phyloP scores from a whole-genome alignment of 179 eudicot species.

The Kewa caespitosa region DNA sequence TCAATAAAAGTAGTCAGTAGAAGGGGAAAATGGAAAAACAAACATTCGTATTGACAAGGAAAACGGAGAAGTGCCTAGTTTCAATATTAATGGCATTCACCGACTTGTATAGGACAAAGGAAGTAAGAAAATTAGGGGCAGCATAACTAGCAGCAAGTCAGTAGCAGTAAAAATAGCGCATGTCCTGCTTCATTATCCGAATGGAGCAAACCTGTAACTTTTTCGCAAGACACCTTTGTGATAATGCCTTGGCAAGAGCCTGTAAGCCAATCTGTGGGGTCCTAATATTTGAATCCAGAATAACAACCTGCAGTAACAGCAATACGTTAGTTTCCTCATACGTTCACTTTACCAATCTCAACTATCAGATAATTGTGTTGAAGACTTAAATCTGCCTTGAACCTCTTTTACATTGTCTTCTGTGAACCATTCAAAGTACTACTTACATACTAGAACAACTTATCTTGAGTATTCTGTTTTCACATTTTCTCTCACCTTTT shows the following conservation, averaged over 20 bases:
- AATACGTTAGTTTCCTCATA: neutral
- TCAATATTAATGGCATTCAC: neutral
- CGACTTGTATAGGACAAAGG: neutral
- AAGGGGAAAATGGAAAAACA: neutral
- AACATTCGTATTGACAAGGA: neutral
- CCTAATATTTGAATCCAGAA: conserved; percentile 72
- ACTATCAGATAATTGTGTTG: no score
- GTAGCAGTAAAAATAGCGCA: neutral
- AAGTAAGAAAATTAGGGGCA: neutral
- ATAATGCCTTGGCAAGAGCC: conserved; percentile 89
- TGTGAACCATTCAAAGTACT: no score
- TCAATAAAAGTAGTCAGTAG: neutral
- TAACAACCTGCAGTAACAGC: conserved; percentile 61
- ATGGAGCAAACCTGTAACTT: conserved; percentile 75
- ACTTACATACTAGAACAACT: no score
- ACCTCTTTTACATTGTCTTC: no score
- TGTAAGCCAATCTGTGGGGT: conserved; percentile 80
- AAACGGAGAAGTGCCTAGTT: neutral
- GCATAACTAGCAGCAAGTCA: neutral
- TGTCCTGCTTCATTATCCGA: conserved; percentile 6
- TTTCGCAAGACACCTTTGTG: conserved; percentile 84
- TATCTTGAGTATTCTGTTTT: no score
- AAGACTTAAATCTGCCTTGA: no score
- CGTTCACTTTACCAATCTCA: neutral
- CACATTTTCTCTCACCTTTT: no score